Evolutionary conservation across 2,329 filamentous ascomycete species (phyloP), one percentile per base, ranked within the genome.

Genomic region (Kalaharituber pfeilii): DNA sequence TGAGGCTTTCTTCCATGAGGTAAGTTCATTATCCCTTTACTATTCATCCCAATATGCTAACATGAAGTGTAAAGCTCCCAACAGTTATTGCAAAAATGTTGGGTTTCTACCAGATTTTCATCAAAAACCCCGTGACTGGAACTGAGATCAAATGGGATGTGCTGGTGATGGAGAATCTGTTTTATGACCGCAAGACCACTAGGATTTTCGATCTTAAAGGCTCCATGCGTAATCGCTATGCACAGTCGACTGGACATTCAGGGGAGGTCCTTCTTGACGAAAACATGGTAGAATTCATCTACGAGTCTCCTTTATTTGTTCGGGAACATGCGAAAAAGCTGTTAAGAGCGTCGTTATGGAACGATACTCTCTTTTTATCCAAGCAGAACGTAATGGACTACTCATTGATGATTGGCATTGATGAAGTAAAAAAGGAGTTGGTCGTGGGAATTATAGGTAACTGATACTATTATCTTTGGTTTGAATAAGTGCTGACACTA

Each of bases 311-410:
- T 0, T 75, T 98, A 15, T 98, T 98, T 67, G 83, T 89, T 8
- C 80, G 93, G 49, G 91, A 98, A 67, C 89, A 98, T 69, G 89
- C 86, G 24, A 95, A 95, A 72, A 94, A 93, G 67, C 75, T 96
- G 11, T 77, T 98, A 28, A 80, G 86, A 58, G 84, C 85, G 52
- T 91, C 85, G 8, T 88, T 98, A 2, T 96, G 87, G 81, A 98
- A 98, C 66, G 93, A 98, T 66, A 98, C 93, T 1, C 73, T 98
- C 26, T 98, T 96, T 71, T 71, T 98, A 52, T 87, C 85, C 49
- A 80, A 87, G 36, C 89, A 96, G 66, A 91, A 96, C 64, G 91
- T 98, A 53, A 98, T 98, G 91, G 91, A 98, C 69, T 98, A 98
- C 70, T 91, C 84, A 24, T 76, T 98, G 45, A 98, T 98, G 91